Conservation (phyloP, 192 early-diverging fungal species). For the Coemansia sp. region DNA sequence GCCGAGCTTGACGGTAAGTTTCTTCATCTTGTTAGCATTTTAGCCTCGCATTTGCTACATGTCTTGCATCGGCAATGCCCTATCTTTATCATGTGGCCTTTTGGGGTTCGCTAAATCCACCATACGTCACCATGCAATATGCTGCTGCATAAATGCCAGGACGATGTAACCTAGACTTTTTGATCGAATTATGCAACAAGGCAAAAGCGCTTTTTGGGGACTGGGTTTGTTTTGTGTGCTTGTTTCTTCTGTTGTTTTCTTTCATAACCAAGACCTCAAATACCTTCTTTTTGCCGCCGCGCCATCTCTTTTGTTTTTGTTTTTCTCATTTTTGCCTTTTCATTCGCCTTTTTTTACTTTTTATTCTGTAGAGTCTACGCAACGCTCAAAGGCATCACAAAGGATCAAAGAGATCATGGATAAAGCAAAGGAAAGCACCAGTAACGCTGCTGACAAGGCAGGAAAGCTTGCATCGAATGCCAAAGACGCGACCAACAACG, state of each 20-base stretch:
- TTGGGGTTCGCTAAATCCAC: too few relatives aligned
- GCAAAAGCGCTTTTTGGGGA: too few relatives aligned
- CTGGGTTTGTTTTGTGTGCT: too few relatives aligned
- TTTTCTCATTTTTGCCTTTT: neutral
- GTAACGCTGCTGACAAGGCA: conserved; percentile 23
- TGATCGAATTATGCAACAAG: too few relatives aligned
- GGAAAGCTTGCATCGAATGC: conserved; percentile 5
- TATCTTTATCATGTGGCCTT: neutral
- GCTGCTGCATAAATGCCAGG: neutral
- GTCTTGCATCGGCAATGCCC: conserved; percentile 5
- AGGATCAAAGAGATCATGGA: conserved; percentile 32
- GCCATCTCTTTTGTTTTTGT: neutral
- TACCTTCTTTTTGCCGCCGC: neutral
- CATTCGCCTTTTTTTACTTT: neutral
- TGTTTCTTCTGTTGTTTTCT: neutral
- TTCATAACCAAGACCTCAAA: neutral
- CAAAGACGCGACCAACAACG: conserved; percentile 19
- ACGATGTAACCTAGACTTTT: too few relatives aligned
- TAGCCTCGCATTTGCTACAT: neutral
- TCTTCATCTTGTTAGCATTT: neutral
- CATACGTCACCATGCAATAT: neutral
- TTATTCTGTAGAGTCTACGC: conserved; percentile 3
- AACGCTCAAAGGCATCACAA: conserved; percentile 26
- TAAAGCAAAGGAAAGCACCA: conserved; percentile 17
- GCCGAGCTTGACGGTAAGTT: conserved; percentile 4